These are phyloP conservation scores for Suhomyces bokatorum DNA, from an alignment of 1,139 yeast species.

Conservation along the genomic window DNA sequence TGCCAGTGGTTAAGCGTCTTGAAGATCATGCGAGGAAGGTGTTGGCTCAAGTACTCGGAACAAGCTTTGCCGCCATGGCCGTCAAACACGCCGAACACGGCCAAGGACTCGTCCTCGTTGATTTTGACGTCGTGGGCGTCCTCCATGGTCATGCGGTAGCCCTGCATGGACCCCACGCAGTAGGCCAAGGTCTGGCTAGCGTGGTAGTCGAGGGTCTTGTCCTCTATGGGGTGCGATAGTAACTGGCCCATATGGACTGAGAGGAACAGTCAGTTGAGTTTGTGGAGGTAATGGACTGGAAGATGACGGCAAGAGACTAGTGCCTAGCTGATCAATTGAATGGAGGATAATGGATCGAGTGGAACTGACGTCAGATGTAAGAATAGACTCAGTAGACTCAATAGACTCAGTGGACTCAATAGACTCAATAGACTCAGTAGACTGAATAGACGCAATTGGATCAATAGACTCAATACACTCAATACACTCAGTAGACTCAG, in stretches of 20 bases:
- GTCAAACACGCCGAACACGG: constrained; percentile 73
- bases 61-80: constrained; percentile 77
- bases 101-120: constrained; percentile 46
- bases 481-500: too few species aligned
- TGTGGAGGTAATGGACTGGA: neutral
- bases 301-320: too few species aligned
- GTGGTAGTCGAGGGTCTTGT: constrained; percentile 54
- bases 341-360: too few species aligned
- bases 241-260: constrained; percentile 62
- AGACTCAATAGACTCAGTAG: too few species aligned
- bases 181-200: constrained; percentile 51
- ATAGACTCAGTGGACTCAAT: too few species aligned
- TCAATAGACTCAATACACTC: too few species aligned
- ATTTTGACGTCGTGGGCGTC: constrained; percentile 63
- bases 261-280: too few species aligned
- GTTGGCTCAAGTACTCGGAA: constrained; percentile 55
- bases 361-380: too few species aligned
- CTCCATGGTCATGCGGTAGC: constrained; percentile 74
- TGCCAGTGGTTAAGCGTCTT: constrained; percentile 24
- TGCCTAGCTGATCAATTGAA: too few species aligned
- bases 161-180: constrained; percentile 77
- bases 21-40: constrained; percentile 38
- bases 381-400: too few species aligned
- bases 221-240: constrained; percentile 74
- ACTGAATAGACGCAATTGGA: too few species aligned